Evolutionary conservation across 495 filamentous ascomycete genomes (phyloP), one percentile per base, ranked within the genome.

Genomic region (Lophiostoma macrostomum): DNA sequence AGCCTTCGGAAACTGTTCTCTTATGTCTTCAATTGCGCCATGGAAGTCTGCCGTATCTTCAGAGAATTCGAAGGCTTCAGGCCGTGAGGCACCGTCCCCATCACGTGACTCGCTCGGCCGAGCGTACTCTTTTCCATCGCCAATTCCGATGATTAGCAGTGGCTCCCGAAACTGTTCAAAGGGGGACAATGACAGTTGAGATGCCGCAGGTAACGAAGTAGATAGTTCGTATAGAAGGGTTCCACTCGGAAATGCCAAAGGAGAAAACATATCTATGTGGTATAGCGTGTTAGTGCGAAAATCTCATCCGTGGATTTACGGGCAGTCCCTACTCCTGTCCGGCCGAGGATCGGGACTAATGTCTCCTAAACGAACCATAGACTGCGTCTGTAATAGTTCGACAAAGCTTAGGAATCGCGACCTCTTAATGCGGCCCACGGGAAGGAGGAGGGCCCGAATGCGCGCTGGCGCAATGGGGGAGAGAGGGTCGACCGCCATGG

Each of bases 221-320:
- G 87, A 84, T 45, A 96, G 76, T 66, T 96, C 86, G 76, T 94
- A 96, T 55, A 96, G 79, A 58, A 99, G 85, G 57, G 84, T 81
- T 47, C 93, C 93, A 53, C 81, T 81, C 7, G 91, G 91, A 67
- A 95, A 97, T 1, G 89, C 90, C 58, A 95, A 75, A 22, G 93
- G 93, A 35, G 90, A 94, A 68, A 98, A 96, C 84, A 95, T 91
- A 64, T 90, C 91, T 96, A 64, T 23, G 53, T n/a, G 23, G 4
- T 34, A 36, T 36, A 31, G 23, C 45, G 36, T 43, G 54, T 59
- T 27, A 53, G 64, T 75, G 53, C 77, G 70, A 52, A 55, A 14
- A 35, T 49, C 27, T 31, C 41, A 25, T 25, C 35, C 13, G 24
- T 16, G 8, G 11, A 34, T 16, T 29, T 25, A 6, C 13, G 40